Base-by-base conservation (phyloP, 2,329 filamentous ascomycete genomes). In the Fusarium sp. region DNA sequence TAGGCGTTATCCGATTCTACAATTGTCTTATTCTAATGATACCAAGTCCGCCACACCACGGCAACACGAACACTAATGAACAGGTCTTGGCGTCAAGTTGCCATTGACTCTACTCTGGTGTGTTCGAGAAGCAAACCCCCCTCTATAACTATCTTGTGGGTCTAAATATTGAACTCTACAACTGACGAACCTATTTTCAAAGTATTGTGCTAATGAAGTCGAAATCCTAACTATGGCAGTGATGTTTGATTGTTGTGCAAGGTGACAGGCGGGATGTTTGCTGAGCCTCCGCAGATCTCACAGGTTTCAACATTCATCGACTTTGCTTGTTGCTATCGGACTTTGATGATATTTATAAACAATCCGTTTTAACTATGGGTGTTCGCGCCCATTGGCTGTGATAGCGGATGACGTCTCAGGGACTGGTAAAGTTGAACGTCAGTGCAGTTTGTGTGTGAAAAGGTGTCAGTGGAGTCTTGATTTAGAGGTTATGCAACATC, bases 41-140 rank as follows among this genome's bases (percentile, higher is more conserved):
- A 72, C 71, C 71, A 71, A 60, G 56, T 41, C 30, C 35, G 55
- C 50, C 56, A 60, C 56, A 56, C 67, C 57, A 63, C 65, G 69
- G 67, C 67, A 69, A 65, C 51, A 46, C 60, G 65, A 62, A 55
- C 56, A 60, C 60, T 56, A 44, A 41, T 52, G 48, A 37, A 59
- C n/a, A 61, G 35, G 46, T 62, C 44, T 37, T 52, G 66, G 56
- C 46, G 44, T 50, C 32, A 56, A 32, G 37, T 61, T 53, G 49
- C 44, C 43, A 59, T 20, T 13, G 56, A 55, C 46, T 57, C 43
- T 46, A 19, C 52, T 48, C 20, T 54, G 22, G 60, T 62, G 65
- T 62, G 62, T 68, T 69, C 37, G 48, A 64, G 27, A 52, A 66
- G 39, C 44, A 68, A 66, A 35, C 32, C 49, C 50, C 43, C 47